Evolutionary conservation across 2,329 filamentous ascomycete genomes (phyloP).

Genomic region (Pseudophaeomoniella oleicola): DNA sequence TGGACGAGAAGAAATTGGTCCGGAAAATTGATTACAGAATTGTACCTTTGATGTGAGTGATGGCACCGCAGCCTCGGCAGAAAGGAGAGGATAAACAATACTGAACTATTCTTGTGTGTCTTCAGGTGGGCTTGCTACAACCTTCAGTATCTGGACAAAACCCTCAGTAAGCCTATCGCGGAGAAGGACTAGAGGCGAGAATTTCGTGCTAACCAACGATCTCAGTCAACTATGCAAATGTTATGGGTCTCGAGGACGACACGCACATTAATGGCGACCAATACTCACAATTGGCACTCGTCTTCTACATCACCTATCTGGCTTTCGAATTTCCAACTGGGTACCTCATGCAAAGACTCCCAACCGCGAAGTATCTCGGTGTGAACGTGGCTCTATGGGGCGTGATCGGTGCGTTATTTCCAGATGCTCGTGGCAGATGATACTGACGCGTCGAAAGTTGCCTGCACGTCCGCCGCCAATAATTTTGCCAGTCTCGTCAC

Average conservation of each 20-base stretch:
- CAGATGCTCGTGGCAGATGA: background rate
- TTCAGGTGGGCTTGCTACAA: constrained; percentile 14
- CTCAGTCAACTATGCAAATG: constrained; percentile 36
- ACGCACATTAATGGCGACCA: constrained; percentile 40
- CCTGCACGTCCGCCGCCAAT: constrained; percentile 33
- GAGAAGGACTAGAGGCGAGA: too few species aligned
- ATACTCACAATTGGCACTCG: constrained; percentile 44
- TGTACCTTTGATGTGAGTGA: background rate
- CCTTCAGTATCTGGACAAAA: constrained; percentile 49
- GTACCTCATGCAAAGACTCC: constrained; percentile 38
- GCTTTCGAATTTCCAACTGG: constrained; percentile 45
- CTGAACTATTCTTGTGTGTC: too few species aligned
- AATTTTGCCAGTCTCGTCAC: constrained; percentile 35
- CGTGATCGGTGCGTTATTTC: background rate
- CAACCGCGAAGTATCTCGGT: constrained; percentile 38
- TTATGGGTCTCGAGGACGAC: constrained; percentile 45
- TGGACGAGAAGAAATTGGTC: background rate
- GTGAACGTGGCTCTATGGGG: constrained; percentile 15
- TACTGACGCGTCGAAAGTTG: constrained; percentile 14
- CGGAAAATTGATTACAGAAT: background rate
- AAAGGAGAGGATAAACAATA: too few species aligned
- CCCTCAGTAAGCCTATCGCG: constrained; percentile 32
- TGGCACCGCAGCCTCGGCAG: too few species aligned
- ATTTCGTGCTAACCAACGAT: too few species aligned
- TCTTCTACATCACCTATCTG: constrained; percentile 44